These are phyloP conservation scores for Penicillium paneum DNA, from an alignment of 2,329 filamentous ascomycete species.

Conservation along the genomic window DNA sequence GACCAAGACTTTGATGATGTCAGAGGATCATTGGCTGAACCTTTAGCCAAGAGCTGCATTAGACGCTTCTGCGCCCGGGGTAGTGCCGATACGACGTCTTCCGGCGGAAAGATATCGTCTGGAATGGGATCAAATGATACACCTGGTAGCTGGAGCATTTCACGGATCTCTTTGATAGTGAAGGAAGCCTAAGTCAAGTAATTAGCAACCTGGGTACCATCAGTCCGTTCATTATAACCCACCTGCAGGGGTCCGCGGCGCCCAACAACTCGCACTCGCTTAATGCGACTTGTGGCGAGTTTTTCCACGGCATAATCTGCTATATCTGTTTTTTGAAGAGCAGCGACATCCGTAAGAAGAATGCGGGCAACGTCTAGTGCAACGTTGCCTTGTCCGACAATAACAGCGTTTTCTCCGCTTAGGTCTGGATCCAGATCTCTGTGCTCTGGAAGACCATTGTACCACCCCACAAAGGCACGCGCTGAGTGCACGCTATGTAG, in stretches of 20 bases:
- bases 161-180: slow-evolving; percentile 90
- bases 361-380: slow-evolving; percentile 91
- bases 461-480: slow-evolving; percentile 94
- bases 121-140: slow-evolving; percentile 72
- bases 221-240: slow-evolving; percentile 22
- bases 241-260: slow-evolving; percentile 85
- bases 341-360: slow-evolving; percentile 70
- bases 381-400: slow-evolving; percentile 95
- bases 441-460: slow-evolving; percentile 89
- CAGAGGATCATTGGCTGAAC: slow-evolving; percentile 54
- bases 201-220: slow-evolving; percentile 5
- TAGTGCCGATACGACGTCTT: slow-evolving; percentile 61
- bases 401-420: slow-evolving; percentile 73
- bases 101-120: slow-evolving; percentile 60
- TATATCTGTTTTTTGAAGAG: slow-evolving; percentile 80
- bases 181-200: slow-evolving; percentile 67
- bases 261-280: slow-evolving; percentile 80
- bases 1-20: slow-evolving; percentile 69
- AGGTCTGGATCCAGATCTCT: slow-evolving; percentile 70
- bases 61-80: slow-evolving; percentile 73
- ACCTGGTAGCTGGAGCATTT: slow-evolving; percentile 72
- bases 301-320: slow-evolving; percentile 75
- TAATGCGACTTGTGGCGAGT: slow-evolving; percentile 69
- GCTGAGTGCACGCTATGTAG: slow-evolving; percentile 75
- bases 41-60: slow-evolving; percentile 76